Percentiles rank a stretch among this genome's conserved stretches.
Conservation (phyloP, 306 rosid species). For the Biancaea sappan region DNA sequence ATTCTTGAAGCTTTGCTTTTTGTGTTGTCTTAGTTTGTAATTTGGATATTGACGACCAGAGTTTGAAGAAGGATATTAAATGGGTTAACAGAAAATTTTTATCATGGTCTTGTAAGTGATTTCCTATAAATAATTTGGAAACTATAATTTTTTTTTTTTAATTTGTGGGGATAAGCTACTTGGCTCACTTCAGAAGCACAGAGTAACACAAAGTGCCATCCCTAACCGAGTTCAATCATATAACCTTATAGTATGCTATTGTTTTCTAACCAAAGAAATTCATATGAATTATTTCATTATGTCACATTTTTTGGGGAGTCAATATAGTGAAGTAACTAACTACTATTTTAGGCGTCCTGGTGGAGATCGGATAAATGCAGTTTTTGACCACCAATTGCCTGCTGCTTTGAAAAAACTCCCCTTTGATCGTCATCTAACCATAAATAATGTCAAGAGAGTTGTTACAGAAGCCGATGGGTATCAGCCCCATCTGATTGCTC, state of each 20-base stretch:
- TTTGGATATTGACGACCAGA: neutral
- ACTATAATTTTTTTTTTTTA: too few species aligned
- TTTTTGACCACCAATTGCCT: constrained; percentile 93
- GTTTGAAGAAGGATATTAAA: neutral
- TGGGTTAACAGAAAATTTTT: neutral
- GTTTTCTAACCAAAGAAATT: constrained; percentile 15
- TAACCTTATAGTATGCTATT: constrained; percentile 5
- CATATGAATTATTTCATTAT: neutral
- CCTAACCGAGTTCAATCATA: neutral
- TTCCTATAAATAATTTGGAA: neutral
- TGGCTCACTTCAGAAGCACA: neutral
- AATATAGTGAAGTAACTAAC: constrained; percentile 15
- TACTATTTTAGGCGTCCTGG: constrained; percentile 82
- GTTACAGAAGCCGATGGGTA: constrained; percentile 99
- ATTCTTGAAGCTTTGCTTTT: neutral
- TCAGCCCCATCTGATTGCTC: constrained; percentile 99
- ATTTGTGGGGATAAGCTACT: too few species aligned
- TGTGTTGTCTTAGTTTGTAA: neutral
- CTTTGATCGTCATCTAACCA: constrained; percentile 87
- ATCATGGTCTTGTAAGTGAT: neutral
- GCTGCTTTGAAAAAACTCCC: constrained; percentile 98
- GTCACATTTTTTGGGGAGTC: constrained; percentile 10
- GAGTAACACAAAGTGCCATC: neutral
- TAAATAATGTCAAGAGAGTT: constrained; percentile 89
- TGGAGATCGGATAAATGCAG: constrained; percentile 97